Base-by-base conservation (phyloP, 2,329 filamentous ascomycete species). In the Pseudocercospora eumusae region DNA sequence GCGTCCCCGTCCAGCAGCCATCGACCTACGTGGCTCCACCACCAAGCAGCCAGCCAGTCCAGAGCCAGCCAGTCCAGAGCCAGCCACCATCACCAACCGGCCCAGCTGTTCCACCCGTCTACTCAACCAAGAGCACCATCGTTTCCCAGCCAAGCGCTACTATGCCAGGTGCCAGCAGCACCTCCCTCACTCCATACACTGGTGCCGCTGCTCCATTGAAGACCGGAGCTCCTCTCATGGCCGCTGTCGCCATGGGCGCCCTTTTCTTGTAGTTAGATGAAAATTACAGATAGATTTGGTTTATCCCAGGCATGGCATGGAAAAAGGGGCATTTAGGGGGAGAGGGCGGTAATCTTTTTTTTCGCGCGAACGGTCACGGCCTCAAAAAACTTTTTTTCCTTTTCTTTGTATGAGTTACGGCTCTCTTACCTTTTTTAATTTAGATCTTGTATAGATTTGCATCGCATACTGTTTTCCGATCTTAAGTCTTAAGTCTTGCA, bases 191-290 rank as follows among this genome's bases (percentile, higher is more conserved):
- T 23, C 55, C 49, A 49, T 64, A 64, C 56, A 64, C 62, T 27
- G 62, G 62, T 42, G 62, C 62, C 23, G 62, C 62, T 11, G 54
- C 40, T 23, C 44, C 42, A 45, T 49, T 61, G 23, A 53, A 54
- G 61, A 50, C 57, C 33, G 58, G 44, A 28, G 57, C 53, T 54
- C 42, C 55, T 18, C 33, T 59, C 18, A 18, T 63, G n/a, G 61
- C 49, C 40, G 57, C 58, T 28, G 61, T 55, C 21, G 57, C 61
- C 36, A 40, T 60, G 20, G 61, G 42, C n/a, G 59, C 54, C 15
- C 23, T 63, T 18, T 57, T 63, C 52, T 47, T 63, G 45, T 63
- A 63, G n/a, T n/a, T n/a, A n/a, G n/a, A n/a, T n/a, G n/a, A n/a
- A n/a, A 63, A 27, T 31, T 15, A 28, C 23, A 15, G 7, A 47